Conservation (phyloP, 2,329 filamentous ascomycete genomes). For the Ophiocordyceps unilateralis region DNA sequence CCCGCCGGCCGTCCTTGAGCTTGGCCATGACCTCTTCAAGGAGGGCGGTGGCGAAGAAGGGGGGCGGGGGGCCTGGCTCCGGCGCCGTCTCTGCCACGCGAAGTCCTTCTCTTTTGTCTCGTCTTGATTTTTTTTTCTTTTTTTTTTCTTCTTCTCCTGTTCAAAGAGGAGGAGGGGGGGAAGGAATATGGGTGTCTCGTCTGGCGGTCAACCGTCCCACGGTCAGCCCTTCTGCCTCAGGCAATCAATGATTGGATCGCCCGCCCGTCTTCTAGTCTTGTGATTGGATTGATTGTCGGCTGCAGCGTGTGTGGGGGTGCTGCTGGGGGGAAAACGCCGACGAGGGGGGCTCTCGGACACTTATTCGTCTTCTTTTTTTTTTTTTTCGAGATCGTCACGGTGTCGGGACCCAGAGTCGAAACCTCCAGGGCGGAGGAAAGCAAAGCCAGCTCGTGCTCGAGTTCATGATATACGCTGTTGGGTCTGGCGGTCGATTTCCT, state of each 20-base stretch:
- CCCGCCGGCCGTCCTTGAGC: constrained; percentile 5
- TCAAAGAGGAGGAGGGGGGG: neutral
- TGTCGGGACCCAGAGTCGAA: constrained; percentile 20
- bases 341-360: neutral
- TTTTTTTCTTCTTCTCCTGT: neutral
- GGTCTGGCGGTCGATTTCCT: neutral
- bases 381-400: constrained; percentile 14
- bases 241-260: neutral
- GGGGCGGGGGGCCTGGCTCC: too few relatives aligned
- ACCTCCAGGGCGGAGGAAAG: constrained; percentile 23
- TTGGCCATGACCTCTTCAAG: constrained; percentile 2
- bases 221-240: neutral
- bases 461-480: constrained; percentile 14
- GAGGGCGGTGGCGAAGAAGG: neutral
- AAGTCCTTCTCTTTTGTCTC: neutral
- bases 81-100: neutral
- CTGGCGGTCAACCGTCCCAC: neutral
- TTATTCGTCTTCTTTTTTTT: too few relatives aligned
- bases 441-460: constrained; percentile 17
- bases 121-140: neutral
- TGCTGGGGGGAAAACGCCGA: neutral
- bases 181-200: neutral
- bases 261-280: constrained; percentile 2
- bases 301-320: constrained; percentile 12
- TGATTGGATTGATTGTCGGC: constrained; percentile 5